Conservation (phyloP, 2,329 filamentous ascomycete species). For the Nemania bipapillata region DNA sequence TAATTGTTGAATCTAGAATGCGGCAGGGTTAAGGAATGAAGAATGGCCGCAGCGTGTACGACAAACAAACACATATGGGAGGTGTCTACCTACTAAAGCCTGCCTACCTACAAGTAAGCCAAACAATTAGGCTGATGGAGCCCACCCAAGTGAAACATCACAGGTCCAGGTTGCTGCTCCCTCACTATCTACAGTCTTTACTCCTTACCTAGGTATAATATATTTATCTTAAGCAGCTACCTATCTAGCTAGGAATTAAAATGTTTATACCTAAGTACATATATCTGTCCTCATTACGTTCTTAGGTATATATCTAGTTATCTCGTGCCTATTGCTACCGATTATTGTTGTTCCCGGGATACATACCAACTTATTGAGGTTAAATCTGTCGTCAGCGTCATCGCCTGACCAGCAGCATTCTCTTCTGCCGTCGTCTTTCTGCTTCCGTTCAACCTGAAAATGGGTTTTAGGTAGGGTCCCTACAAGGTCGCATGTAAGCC, state of each 20-base stretch:
- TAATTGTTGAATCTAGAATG: neutral
- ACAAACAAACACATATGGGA: neutral
- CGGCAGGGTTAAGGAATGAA: conserved; percentile 17
- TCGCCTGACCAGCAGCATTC: neutral
- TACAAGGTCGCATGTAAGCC: conserved; percentile 13
- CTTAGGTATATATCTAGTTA: neutral
- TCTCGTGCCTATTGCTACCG: neutral
- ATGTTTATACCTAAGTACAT: no score
- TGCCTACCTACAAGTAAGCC: neutral
- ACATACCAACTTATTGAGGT: neutral
- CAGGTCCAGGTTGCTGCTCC: conserved; percentile 14
- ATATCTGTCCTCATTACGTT: no score
- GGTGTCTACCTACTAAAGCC: neutral
- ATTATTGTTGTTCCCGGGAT: no score
- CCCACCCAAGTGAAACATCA: conserved; percentile 41
- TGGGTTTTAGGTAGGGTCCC: conserved; percentile 12
- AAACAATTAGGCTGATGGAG: conserved; percentile 15
- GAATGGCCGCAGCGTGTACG: conserved; percentile 6
- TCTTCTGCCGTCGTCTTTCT: conserved; percentile 27
- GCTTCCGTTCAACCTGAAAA: conserved; percentile 26
- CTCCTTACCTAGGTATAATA: neutral
- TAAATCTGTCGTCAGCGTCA: neutral
- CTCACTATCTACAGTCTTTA: conserved; percentile 7
- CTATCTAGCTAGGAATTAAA: neutral
- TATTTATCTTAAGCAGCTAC: no score